A percentile compares a stretch with the other conserved stretches of the same genome.
phyloP scores from a whole-genome alignment of 192 early-diverging fungal genomes.

The Phlyctochytrium planicorne region DNA sequence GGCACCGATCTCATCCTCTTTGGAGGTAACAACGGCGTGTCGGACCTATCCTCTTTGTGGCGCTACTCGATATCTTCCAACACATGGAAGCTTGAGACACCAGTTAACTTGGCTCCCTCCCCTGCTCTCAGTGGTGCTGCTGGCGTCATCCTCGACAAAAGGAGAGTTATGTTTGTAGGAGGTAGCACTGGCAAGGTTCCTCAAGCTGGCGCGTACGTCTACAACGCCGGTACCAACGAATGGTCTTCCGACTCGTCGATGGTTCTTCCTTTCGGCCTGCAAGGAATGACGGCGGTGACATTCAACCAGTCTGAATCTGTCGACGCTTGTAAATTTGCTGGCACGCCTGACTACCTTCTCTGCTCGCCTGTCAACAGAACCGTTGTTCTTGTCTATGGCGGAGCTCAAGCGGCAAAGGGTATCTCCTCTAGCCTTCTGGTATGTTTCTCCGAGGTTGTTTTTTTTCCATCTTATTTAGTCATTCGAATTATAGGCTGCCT shows the following conservation, averaged over 20 bases:
- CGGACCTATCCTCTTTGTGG: slow-evolving; percentile 9
- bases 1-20: slow-evolving; percentile 13
- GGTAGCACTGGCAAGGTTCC: slow-evolving; percentile 4
- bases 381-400: slow-evolving; percentile 11
- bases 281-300: slow-evolving; percentile 2
- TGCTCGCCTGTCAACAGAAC: slow-evolving; percentile 9
- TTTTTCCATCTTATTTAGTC: no score
- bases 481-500: not conserved
- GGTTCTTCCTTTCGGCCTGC: not conserved
- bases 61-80: not conserved
- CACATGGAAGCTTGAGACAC: not conserved
- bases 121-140: not conserved
- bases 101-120: not conserved
- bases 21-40: slow-evolving; percentile 6
- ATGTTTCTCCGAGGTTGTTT: not conserved
- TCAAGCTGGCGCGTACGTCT: slow-evolving; percentile 2
- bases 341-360: not conserved
- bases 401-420: slow-evolving; percentile 1
- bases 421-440: slow-evolving; percentile 8
- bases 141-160: not conserved
- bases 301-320: slow-evolving; percentile 1
- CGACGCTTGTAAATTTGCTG: not conserved
- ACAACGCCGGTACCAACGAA: slow-evolving; percentile 10
- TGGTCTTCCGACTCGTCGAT: not conserved
- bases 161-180: slow-evolving; percentile 10